Conservation (phyloP, 1,139 yeast species). For the Pneumocystis jirovecii region DNA sequence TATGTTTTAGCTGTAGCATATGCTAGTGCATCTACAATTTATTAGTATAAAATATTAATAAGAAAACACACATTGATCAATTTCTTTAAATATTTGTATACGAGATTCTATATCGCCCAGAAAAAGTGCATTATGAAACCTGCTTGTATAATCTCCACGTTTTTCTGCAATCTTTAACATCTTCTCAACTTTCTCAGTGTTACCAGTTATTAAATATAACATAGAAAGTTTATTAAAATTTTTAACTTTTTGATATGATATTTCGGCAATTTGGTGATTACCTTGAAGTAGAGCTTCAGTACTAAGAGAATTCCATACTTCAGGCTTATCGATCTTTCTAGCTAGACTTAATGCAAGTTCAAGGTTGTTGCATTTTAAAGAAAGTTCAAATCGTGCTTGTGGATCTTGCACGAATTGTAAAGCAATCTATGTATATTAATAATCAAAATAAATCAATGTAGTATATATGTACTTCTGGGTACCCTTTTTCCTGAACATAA, state of each 20-base stretch:
- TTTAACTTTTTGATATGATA: constrained; percentile 76
- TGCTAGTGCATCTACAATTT: constrained; percentile 48
- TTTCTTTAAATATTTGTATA: constrained; percentile 55
- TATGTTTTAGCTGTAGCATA: constrained; percentile 83
- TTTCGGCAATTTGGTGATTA: constrained; percentile 69
- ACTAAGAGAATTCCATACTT: constrained; percentile 70
- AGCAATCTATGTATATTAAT: constrained; percentile 35
- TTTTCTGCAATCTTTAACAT: constrained; percentile 86
- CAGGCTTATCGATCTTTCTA: constrained; percentile 48
- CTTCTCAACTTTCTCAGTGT: constrained; percentile 51
- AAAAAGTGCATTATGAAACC: constrained; percentile 72
- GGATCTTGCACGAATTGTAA: constrained; percentile 93
- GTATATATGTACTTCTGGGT: constrained; percentile 46
- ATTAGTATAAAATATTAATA: not conserved
- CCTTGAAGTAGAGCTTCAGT: constrained; percentile 85
- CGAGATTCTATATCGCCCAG: constrained; percentile 63
- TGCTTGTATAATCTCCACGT: constrained; percentile 66
- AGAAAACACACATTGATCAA: constrained; percentile 39
- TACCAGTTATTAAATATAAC: constrained; percentile 74
- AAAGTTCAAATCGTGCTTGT: constrained; percentile 88
- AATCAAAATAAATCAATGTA: not conserved
- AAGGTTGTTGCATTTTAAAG: constrained; percentile 83
- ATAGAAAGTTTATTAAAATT: constrained; percentile 80
- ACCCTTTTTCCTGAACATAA: constrained; percentile 86
- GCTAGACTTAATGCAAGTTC: constrained; percentile 85